phyloP scores from a whole-genome alignment of 108 stramenopile species.

The Skeletonema grethae region DNA sequence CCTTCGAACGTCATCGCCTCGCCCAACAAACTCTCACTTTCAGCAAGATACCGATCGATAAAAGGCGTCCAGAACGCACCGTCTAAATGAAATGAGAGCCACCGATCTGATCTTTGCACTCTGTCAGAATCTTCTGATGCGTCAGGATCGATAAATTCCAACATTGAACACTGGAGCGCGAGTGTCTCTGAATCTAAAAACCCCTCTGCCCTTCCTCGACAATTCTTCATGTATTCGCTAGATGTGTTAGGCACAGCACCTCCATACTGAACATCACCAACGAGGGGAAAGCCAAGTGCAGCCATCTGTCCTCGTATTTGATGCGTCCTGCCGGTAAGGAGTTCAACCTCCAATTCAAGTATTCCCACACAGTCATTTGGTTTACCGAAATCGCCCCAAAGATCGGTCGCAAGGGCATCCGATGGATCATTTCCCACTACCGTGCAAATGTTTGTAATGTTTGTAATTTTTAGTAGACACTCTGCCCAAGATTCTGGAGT shows the following conservation, averaged over 20 bases:
- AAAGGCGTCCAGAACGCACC: slow-evolving; percentile 72
- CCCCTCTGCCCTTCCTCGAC: neutral
- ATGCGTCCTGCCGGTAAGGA: slow-evolving; percentile 86
- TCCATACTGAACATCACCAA: slow-evolving; percentile 82
- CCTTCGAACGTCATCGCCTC: too few relatives aligned
- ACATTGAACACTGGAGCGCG: slow-evolving; percentile 73
- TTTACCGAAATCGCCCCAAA: slow-evolving; percentile 43
- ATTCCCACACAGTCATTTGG: slow-evolving; percentile 63
- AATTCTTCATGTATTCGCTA: neutral
- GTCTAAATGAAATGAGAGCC: slow-evolving; percentile 58
- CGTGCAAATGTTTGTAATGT: slow-evolving; percentile 50
- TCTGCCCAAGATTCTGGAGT: slow-evolving; percentile 67
- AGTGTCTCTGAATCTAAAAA: slow-evolving; percentile 53
- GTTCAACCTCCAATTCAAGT: slow-evolving; percentile 68
- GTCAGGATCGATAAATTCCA: slow-evolving; percentile 49
- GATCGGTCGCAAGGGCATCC: slow-evolving; percentile 19
- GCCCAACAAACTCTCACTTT: slow-evolving; percentile 1
- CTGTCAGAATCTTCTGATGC: neutral
- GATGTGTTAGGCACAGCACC: slow-evolving; percentile 59
- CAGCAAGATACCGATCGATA: slow-evolving; percentile 41
- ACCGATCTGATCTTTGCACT: slow-evolving; percentile 44
- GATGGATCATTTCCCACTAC: slow-evolving; percentile 46
- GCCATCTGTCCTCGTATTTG: slow-evolving; percentile 89
- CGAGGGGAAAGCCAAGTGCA: slow-evolving; percentile 73
- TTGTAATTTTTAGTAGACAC: slow-evolving; percentile 66